Evolutionary conservation across 345 rosid species (phyloP), one percentile per base, ranked within the genome.

Genomic region (Euclidium syriacum): DNA sequence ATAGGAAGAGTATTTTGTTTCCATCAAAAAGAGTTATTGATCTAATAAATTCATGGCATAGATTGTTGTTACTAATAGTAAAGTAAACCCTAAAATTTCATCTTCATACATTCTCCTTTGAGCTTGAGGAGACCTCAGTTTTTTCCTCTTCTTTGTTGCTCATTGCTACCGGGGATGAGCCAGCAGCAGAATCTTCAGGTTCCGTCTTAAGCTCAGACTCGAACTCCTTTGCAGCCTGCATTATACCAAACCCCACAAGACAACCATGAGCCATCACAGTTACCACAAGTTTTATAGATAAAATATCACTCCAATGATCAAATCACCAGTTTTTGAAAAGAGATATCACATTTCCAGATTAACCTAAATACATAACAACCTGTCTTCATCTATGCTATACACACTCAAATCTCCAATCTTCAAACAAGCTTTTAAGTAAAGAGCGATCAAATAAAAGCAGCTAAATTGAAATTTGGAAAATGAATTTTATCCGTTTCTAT

Each of bases 201-300:
- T 85, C 92, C 54, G 82, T 89, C 60, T 87, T 92, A n/a, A 92
- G 87, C 84, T 92, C 98, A 6, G 89, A 74, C 77, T 92, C 98
- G 0, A 92, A 89, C 68, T 92, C 98, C 64, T 86, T 92, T 39
- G 98, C 96, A 59, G 98, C 98, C 98, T 92, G 78, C 74, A 78
- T 63, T 32, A 72, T 54, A 60, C 54, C 29, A 46, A 53, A 43
- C 3, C n/a, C 2, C 30, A 47, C 6, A 39, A 52, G 19, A 5
- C 27, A 42, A 22, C 32, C 26, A 57, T 10, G 19, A 47, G 18
- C 47, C 57, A 49, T 6, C 35, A 40, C 49, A 62, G 39, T 30
- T 6, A 42, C 12, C 19, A 50, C 4, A 52, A 6, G 27, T 5
- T 9, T 14, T 24, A 22, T 9, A 48, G 11, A 48, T n/a, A n/a